Percentiles rank a stretch among this genome's conserved stretches.
These are phyloP conservation scores for Pseudopithomyces chartarum DNA, from an alignment of 2,329 filamentous ascomycete genomes.

Conservation along the genomic window DNA sequence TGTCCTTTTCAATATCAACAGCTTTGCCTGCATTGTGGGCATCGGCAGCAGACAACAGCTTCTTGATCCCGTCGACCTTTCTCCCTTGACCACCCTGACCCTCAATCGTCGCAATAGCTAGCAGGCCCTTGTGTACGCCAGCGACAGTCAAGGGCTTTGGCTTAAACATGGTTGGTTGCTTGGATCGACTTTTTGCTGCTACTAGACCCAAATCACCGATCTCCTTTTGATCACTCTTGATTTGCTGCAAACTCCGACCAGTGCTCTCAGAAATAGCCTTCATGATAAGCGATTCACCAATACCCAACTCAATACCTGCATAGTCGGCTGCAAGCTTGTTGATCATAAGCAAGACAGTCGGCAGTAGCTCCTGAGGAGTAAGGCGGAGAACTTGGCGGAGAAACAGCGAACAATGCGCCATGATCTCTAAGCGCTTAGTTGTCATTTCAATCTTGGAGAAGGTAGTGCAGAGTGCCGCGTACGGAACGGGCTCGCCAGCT, in stretches of 20 bases:
- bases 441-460: constrained; percentile 96
- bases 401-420: constrained; percentile 87
- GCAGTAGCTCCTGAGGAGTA: constrained; percentile 83
- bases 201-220: constrained; percentile 95
- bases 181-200: constrained; percentile 91
- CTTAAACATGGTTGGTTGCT: constrained; percentile 98
- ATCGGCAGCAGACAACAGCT: constrained; percentile 90
- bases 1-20: constrained; percentile 87
- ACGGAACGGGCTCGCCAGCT: constrained; percentile 84
- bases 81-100: constrained; percentile 87
- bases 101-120: constrained; percentile 83
- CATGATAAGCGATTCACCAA: constrained; percentile 98
- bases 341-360: constrained; percentile 92
- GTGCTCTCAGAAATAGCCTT: constrained; percentile 96
- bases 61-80: constrained; percentile 95
- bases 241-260: constrained; percentile 82
- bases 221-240: constrained; percentile 94
- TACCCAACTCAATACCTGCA: constrained; percentile 94
- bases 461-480: constrained; percentile 90
- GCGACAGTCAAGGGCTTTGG: constrained; percentile 86
- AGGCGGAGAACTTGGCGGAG: constrained; percentile 91
- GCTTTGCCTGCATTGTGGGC: constrained; percentile 66
- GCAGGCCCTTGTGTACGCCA: constrained; percentile 84
- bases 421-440: constrained; percentile 85
- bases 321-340: constrained; percentile 98